Base-by-base conservation (phyloP, 2,329 filamentous ascomycete species). In the Aspergillus amoenus region DNA sequence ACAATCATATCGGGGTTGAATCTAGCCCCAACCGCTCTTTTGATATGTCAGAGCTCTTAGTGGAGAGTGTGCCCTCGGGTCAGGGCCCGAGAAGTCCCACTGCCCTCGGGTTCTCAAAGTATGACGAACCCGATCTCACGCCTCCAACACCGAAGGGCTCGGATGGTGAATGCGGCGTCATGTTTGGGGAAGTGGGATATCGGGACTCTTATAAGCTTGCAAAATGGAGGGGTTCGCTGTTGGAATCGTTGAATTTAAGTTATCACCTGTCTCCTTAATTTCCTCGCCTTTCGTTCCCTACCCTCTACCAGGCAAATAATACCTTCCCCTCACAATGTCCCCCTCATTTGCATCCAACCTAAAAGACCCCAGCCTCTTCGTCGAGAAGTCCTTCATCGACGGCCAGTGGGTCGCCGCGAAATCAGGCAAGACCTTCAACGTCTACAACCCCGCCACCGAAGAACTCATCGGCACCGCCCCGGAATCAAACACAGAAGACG, bases 391-490 rank as follows among this genome's bases (percentile, higher is more conserved):
- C 44, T 49, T 44, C 32, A 57, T 48, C 34, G 21, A 43, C 18
- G 51, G 56, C 11, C 27, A 55, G 24, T 58, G 52, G 56, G 51
- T 58, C 9, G 13, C 37, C 1, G 41, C 52, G 4, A 15, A 7
- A 17, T 51, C 46, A 5, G 27, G 24, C 11, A 46, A 51, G 17
- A 18, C 44, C 9, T 58, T 57, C 24, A 22, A 40, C 27, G 17
- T 58, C 8, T 51, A 39, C 37, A 47, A 97, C 73, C 93, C 93
- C 12, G 86, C 90, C 1, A 89, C 90, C 7, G 88, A 88, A 64
- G 83, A 88, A 62, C 73, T 88, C 37, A 91, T 97, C 64, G 91
- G 89, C 42, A 88, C 84, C 9, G 88, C 87, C 70, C 90, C 93
- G 61, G 76, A 97, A 72, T 93, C 93, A 80, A 84, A 86, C 65